phyloP scores from a whole-genome alignment of 106 monocot genomes.

The Acorus calamus region DNA sequence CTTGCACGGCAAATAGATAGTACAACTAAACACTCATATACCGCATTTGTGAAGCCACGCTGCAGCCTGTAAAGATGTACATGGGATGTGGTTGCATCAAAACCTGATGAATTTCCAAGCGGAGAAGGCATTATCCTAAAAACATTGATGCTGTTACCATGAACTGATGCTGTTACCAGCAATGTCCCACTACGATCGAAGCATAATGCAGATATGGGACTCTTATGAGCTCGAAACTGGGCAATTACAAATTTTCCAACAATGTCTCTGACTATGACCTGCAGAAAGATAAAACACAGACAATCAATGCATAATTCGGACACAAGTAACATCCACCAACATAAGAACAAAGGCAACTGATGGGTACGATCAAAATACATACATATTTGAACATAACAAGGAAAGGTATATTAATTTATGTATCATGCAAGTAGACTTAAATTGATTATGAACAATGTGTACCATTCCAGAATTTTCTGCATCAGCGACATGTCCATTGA shows the following conservation, averaged over 20 bases:
- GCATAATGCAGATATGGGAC: slow-evolving; percentile 88
- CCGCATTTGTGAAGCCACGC: slow-evolving; percentile 94
- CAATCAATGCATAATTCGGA: neutral
- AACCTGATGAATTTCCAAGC: slow-evolving; percentile 17
- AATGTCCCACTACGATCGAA: slow-evolving; percentile 94
- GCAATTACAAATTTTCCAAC: slow-evolving; percentile 70
- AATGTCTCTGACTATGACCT: slow-evolving; percentile 93
- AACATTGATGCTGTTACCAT: slow-evolving; percentile 84
- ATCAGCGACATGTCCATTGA: slow-evolving; percentile 24
- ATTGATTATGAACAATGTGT: neutral
- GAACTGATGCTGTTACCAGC: slow-evolving; percentile 80
- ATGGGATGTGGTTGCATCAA: slow-evolving; percentile 36
- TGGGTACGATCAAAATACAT: no score
- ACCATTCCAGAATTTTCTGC: slow-evolving; percentile 76
- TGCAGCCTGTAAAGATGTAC: slow-evolving; percentile 89
- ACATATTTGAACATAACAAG: no score
- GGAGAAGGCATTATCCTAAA: slow-evolving; percentile 58
- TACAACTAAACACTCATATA: slow-evolving; percentile 13
- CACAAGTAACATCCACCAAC: neutral
- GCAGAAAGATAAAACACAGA: neutral
- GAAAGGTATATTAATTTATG: no score
- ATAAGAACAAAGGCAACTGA: no score
- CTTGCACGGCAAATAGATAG: neutral
- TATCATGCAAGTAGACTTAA: neutral
- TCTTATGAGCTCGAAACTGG: slow-evolving; percentile 82